These are phyloP conservation scores for Mycena epipterygia DNA, from an alignment of 768 basidiomycete genomes.

Conservation along the genomic window DNA sequence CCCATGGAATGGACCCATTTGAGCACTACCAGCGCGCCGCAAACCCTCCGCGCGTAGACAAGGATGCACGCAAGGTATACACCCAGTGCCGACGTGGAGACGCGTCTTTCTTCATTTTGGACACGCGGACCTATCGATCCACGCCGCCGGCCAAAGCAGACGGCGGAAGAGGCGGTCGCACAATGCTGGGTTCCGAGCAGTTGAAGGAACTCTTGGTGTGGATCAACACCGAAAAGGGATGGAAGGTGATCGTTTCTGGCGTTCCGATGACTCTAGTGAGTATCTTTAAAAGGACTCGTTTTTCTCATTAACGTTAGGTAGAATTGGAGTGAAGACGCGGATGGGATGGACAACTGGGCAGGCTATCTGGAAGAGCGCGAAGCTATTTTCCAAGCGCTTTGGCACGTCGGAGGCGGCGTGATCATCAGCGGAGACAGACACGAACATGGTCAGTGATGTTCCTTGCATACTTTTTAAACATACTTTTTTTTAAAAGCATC, in stretches of 20 bases:
- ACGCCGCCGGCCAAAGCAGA: constrained; percentile 4
- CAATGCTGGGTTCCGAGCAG: constrained; percentile 20
- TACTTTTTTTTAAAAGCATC: too few relatives aligned
- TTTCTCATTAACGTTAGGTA: neutral
- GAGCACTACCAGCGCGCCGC: constrained; percentile 16
- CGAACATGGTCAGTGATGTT: constrained; percentile 4
- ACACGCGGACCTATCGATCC: constrained; percentile 13
- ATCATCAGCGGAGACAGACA: constrained; percentile 21
- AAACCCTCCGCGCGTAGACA: constrained; percentile 4
- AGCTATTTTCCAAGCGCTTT: constrained; percentile 8
- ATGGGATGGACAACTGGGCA: constrained; percentile 23
- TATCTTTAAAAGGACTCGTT: neutral
- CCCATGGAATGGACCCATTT: constrained; percentile 9
- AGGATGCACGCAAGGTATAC: neutral
- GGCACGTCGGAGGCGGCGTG: constrained; percentile 13
- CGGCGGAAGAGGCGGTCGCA: neutral
- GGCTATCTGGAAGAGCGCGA: constrained; percentile 18
- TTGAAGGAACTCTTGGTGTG: neutral
- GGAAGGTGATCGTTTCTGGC: constrained; percentile 19
- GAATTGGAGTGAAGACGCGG: constrained; percentile 19
- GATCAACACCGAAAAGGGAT: constrained; percentile 3
- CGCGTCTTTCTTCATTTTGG: constrained; percentile 21
- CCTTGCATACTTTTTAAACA: too few relatives aligned
- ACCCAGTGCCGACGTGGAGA: constrained; percentile 17
- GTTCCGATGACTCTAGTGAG: constrained; percentile 17